Evolutionary conservation across 192 early-diverging fungal species (phyloP).

Genomic region (Linnemannia elongata): DNA sequence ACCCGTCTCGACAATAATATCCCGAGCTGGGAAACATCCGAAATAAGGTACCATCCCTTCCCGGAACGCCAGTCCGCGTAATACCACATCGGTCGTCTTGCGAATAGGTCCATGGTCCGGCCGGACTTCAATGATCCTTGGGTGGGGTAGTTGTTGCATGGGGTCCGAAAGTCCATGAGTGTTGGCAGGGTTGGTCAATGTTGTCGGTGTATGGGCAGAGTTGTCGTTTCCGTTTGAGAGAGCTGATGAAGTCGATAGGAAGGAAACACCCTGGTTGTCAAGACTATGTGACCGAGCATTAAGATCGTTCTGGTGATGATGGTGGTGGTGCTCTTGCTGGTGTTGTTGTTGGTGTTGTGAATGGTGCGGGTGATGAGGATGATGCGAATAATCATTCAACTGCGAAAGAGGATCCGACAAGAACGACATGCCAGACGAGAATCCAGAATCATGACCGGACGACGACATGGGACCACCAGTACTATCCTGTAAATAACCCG

Average conservation of each 20-base stretch:
- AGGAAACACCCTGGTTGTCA: neutral
- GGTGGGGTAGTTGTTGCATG: constrained; percentile 16
- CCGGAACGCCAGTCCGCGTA: constrained; percentile 34
- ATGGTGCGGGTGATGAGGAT: constrained; percentile 4
- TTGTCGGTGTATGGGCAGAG: neutral
- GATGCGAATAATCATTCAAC: neutral
- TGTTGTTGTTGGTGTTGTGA: neutral
- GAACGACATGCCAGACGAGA: constrained; percentile 16
- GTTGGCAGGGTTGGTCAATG: neutral
- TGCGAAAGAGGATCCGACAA: constrained; percentile 15
- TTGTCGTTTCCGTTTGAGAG: neutral
- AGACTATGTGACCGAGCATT: constrained; percentile 1
- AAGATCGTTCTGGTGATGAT: neutral
- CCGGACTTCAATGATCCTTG: constrained; percentile 31
- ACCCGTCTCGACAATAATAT: constrained; percentile 27
- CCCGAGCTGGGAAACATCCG: constrained; percentile 40
- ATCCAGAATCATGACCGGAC: neutral
- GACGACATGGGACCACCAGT: neutral
- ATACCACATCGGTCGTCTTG: constrained; percentile 44
- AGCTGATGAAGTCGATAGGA: neutral
- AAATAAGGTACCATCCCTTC: constrained; percentile 54
- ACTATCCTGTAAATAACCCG: neutral
- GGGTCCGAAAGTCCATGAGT: neutral
- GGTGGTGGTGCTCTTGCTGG: neutral
- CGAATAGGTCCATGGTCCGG: constrained; percentile 45